Base-by-base conservation (phyloP, 2,329 filamentous ascomycete genomes). In the Paraphoma chrysanthemicola region DNA sequence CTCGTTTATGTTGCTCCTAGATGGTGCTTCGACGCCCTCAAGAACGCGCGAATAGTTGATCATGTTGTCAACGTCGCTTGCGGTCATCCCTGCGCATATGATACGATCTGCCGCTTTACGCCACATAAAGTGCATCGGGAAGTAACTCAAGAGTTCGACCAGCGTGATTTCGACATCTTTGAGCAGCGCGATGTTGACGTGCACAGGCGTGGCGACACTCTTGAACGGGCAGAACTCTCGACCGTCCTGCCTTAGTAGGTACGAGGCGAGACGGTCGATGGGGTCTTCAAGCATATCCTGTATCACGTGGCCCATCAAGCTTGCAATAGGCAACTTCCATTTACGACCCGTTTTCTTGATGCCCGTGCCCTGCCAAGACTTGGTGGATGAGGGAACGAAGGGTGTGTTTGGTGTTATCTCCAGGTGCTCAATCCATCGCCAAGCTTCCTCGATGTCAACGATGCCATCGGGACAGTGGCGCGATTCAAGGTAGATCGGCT, bases 91-190 rank as follows among this genome's bases (percentile, higher is more conserved):
- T 1, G 56, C 44, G 1, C 51, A 36, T 0, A 44, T 12, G 1
- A 65, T 39, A 3, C 62, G 59, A 8, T 62, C 56, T 1, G 43
- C 57, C 1, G 44, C 60, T 12, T 57, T 46, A 12, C 58, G 45
- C 66, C 64, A 69, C 12, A 55, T 44, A 16, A 57, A 67, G 36
- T 69, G 66, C 1, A 29, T 33, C 0, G 64, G 64, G 11, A 67
- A 69, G 17, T 56, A 69, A 1, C 51, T 31, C 1, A 69, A 17
- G 1, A 69, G 46, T 30, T 67, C 66, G 1, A 55, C 39, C 1
- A 69, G 6, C 0, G 63, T 67, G 9, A 69, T 59, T 10, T 69
- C 61, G 0, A 46, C 44, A 4, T 67, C 63, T 2, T 18, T 36
- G 0, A 69, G 49, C 0, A 67, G 42, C 0, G 62, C 46, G 12